These are phyloP conservation scores for Corniculantispora saksenae DNA, from an alignment of 2,329 filamentous ascomycete genomes.

Conservation along the genomic window DNA sequence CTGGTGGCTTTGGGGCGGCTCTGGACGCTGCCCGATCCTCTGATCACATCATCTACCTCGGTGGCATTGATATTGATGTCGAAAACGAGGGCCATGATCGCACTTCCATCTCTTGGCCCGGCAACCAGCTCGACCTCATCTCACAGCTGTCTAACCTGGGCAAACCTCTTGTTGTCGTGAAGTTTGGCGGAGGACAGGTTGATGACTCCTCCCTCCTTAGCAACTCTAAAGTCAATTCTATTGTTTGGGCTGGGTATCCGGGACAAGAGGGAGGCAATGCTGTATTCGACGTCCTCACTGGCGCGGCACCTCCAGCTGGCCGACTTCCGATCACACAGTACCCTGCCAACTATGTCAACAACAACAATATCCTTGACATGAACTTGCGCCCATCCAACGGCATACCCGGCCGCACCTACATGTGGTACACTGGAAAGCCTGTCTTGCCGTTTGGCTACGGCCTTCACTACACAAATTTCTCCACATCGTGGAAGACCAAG, in stretches of 20 bases:
- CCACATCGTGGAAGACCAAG: conserved; percentile 23
- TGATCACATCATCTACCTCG: conserved; percentile 55
- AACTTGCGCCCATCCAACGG: conserved; percentile 46
- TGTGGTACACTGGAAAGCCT: conserved; percentile 54
- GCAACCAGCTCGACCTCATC: conserved; percentile 53
- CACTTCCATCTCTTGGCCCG: conserved; percentile 51
- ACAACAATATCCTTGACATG: conserved; percentile 58
- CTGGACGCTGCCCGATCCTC: conserved; percentile 42
- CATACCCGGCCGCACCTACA: conserved; percentile 58
- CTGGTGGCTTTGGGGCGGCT: conserved; percentile 34
- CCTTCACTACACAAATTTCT: conserved; percentile 60
- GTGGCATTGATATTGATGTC: conserved; percentile 54
- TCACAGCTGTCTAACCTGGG: conserved; percentile 35
- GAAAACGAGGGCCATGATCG: conserved; percentile 57
- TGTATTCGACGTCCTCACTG: not conserved
- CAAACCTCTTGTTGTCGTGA: conserved; percentile 54
- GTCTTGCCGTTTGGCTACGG: conserved; percentile 57
- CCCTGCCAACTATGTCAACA: conserved; percentile 41
- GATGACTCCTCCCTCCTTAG: conserved; percentile 51
- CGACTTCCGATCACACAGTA: not conserved
- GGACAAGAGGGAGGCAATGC: not conserved
- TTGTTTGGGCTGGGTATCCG: not conserved
- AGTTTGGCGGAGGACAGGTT: conserved; percentile 55
- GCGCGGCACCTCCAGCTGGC: not conserved
- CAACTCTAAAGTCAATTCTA: conserved; percentile 45